A percentile compares a stretch with the other conserved stretches of the same genome.
These are phyloP conservation scores for Ganoderma lingzhi DNA, from an alignment of 1,284 basidiomycete genomes.

Conservation along the genomic window DNA sequence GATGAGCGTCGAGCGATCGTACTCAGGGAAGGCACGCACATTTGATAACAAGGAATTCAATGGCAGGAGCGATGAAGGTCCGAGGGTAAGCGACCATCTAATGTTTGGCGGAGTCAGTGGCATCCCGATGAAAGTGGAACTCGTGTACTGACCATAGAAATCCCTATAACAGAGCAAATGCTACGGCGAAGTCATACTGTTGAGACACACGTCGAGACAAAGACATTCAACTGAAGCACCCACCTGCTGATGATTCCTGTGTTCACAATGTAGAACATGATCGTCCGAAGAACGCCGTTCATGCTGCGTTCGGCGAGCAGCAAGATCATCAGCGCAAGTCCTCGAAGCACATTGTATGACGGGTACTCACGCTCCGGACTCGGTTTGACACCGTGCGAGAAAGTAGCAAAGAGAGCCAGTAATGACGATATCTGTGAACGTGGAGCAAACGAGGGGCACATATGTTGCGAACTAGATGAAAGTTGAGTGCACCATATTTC, in stretches of 20 bases:
- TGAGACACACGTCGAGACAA: background rate
- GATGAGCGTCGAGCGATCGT: background rate
- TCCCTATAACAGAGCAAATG: slow-evolving; percentile 36
- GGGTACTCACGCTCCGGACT: slow-evolving; percentile 27
- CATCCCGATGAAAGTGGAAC: background rate
- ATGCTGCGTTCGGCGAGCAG: slow-evolving; percentile 20
- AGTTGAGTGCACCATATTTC: background rate
- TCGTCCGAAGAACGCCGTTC: slow-evolving; percentile 29
- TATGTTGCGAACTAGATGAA: slow-evolving; percentile 34
- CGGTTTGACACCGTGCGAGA: slow-evolving; percentile 31
- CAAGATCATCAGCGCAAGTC: too few species aligned
- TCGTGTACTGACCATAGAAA: slow-evolving; percentile 30
- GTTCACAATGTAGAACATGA: slow-evolving; percentile 36
- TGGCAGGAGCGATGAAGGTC: slow-evolving; percentile 38
- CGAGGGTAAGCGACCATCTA: slow-evolving; percentile 38
- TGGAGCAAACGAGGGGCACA: slow-evolving; percentile 30
- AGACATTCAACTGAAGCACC: background rate
- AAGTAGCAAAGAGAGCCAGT: slow-evolving; percentile 35
- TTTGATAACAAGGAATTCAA: slow-evolving; percentile 41
- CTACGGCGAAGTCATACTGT: slow-evolving; percentile 17
- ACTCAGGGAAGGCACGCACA: slow-evolving; percentile 28
- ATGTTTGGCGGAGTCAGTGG: background rate
- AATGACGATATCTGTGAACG: slow-evolving; percentile 32
- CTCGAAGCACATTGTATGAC: background rate
- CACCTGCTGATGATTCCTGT: slow-evolving; percentile 37